These are phyloP conservation scores for Vigna radiata DNA, from an alignment of 306 rosid species.

Conservation along the genomic window DNA sequence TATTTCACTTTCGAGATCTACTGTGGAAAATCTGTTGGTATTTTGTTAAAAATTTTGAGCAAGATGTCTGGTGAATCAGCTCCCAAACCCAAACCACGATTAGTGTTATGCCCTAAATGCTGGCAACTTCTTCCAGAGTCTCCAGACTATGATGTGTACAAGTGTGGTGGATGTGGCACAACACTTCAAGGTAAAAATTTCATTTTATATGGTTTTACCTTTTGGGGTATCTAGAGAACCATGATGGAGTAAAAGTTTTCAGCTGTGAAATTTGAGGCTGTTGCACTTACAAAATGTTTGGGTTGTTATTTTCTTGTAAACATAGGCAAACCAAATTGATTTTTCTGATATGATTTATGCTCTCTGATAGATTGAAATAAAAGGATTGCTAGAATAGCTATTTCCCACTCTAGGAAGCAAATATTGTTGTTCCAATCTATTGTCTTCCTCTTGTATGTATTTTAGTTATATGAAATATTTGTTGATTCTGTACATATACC, in stretches of 20 bases:
- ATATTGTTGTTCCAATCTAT: slow-evolving; percentile 11
- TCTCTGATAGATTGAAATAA: neutral
- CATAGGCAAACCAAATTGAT: neutral
- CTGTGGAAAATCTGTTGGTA: slow-evolving; percentile 32
- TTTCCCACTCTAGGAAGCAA: neutral
- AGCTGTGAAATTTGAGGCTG: slow-evolving; percentile 16
- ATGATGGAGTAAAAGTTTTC: slow-evolving; percentile 2
- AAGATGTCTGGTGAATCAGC: slow-evolving; percentile 65
- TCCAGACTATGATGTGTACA: slow-evolving; percentile 65
- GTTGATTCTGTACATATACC: slow-evolving; percentile 17
- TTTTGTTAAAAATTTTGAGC: slow-evolving; percentile 37
- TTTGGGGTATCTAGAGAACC: neutral
- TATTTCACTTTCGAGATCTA: slow-evolving; percentile 33
- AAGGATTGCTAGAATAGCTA: neutral
- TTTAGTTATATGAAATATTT: neutral
- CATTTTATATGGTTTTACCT: slow-evolving; percentile 19
- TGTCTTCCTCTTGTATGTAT: neutral
- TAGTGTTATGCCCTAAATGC: slow-evolving; percentile 91
- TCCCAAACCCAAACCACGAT: slow-evolving; percentile 64
- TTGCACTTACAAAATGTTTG: slow-evolving; percentile 23
- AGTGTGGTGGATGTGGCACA: slow-evolving; percentile 88
- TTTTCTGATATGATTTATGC: neutral
- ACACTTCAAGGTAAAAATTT: slow-evolving; percentile 73
- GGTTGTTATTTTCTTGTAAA: slow-evolving; percentile 14
- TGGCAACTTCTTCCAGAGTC: slow-evolving; percentile 67